Evolutionary conservation across 768 basidiomycete genomes (phyloP).

Genomic region (Termitomyces sp.): DNA sequence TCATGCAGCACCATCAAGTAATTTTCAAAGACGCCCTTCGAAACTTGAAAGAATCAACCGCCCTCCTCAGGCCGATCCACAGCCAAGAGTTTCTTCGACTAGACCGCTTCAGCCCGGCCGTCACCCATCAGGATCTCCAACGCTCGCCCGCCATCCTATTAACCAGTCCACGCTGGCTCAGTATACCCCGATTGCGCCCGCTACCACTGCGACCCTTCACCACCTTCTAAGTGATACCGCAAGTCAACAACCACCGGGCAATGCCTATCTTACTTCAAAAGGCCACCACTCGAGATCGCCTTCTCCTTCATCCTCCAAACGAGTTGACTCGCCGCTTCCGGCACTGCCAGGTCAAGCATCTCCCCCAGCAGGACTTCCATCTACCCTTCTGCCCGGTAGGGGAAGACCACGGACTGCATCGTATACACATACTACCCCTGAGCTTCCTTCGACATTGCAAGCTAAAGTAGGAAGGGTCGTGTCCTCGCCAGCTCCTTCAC

Average conservation of each 20-base stretch:
- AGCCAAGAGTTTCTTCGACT: not conserved
- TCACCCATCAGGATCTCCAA: not conserved
- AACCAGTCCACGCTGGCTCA: not conserved
- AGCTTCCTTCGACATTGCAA: conserved; percentile 37
- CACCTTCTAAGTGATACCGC: conserved; percentile 8
- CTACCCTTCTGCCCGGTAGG: conserved; percentile 16
- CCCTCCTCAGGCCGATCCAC: conserved; percentile 18
- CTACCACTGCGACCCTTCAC: conserved; percentile 9
- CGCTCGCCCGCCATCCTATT: not conserved
- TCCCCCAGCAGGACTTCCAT: conserved; percentile 13
- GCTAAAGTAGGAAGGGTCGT: conserved; percentile 19
- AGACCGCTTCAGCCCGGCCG: not conserved
- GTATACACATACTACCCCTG: conserved; percentile 9
- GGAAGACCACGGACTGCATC: conserved; percentile 10
- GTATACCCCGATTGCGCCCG: not conserved
- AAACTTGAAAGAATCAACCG: conserved; percentile 49
- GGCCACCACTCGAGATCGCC: conserved; percentile 11
- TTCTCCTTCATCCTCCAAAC: conserved; percentile 16
- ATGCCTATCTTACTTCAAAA: not conserved
- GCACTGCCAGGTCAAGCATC: conserved; percentile 26
- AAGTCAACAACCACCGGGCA: not conserved
- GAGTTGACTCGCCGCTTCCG: conserved; percentile 29
- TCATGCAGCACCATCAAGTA: conserved; percentile 16
- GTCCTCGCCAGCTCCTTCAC: conserved; percentile 1
- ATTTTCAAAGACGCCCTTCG: conserved; percentile 41